Percentiles rank a stretch among this genome's conserved stretches.
phyloP scores from a whole-genome alignment of 257 asterid species.

The Salvia miltiorrhiza region DNA sequence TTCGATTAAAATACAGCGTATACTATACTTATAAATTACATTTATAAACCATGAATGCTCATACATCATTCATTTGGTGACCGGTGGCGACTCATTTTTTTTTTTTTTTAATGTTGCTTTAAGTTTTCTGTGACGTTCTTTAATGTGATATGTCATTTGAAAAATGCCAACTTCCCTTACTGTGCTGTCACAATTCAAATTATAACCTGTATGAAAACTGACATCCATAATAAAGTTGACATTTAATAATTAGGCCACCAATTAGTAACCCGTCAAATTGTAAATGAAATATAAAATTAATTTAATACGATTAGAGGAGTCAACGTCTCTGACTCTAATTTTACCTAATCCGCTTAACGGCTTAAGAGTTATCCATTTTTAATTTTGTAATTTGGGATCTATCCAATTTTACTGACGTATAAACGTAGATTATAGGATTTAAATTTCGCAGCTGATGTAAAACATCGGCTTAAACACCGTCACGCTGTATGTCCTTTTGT shows the following conservation, averaged over 20 bases:
- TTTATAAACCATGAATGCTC: neutral
- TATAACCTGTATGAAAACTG: neutral
- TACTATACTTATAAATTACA: too few species aligned
- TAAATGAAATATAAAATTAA: neutral
- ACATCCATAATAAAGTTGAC: neutral
- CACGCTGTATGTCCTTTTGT: neutral
- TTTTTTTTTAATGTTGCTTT: neutral
- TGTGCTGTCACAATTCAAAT: neutral
- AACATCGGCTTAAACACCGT: conserved; percentile 13
- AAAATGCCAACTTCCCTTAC: neutral
- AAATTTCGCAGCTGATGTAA: conserved; percentile 8
- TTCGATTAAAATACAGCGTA: too few species aligned
- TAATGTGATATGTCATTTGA: neutral
- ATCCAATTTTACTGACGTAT: neutral
- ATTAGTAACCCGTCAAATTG: neutral
- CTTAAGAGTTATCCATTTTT: neutral
- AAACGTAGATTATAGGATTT: neutral
- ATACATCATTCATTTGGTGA: neutral
- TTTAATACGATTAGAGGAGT: neutral
- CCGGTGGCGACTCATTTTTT: neutral
- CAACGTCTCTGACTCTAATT: neutral
- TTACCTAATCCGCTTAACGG: conserved; percentile 31
- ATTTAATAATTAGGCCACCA: neutral
- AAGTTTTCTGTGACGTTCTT: neutral
- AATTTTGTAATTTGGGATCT: neutral